Conservation (phyloP, 352 stramenopile species). For the Thalassiosira oceanica region DNA sequence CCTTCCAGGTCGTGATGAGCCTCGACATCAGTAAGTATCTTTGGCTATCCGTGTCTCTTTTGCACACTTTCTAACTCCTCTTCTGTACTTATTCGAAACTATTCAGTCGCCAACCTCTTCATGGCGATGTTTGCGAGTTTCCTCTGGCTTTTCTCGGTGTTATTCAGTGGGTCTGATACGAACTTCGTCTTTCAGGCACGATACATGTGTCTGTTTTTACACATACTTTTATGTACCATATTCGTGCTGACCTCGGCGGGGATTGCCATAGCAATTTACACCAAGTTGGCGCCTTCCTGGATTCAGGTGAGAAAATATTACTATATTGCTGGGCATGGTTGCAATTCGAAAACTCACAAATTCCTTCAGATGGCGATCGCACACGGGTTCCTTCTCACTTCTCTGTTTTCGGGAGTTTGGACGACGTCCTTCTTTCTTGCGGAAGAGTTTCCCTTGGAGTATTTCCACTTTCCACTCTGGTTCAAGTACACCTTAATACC, state of each 20-base stretch:
- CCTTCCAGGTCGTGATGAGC: neutral
- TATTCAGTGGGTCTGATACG: conserved; percentile 1
- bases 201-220: neutral
- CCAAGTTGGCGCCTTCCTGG: conserved; percentile 10
- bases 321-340: no score
- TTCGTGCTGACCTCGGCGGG: conserved; percentile 3
- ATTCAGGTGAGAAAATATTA: no score
- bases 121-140: neutral
- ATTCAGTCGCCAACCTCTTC: neutral
- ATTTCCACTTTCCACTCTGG: conserved; percentile 19
- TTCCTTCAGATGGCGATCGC: conserved; percentile 1
- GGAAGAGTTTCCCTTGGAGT: conserved; percentile 8
- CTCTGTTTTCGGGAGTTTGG: conserved; percentile 1
- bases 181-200: conserved; percentile 8
- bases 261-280: conserved; percentile 1
- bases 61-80: neutral
- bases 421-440: neutral
- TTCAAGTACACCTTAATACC: conserved; percentile 11
- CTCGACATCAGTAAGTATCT: neutral
- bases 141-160: conserved; percentile 3
- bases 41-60: neutral
- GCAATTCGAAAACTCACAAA: no score
- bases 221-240: conserved; percentile 1
- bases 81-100: neutral
- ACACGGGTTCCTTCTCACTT: neutral